These are phyloP conservation scores for Eimeria brunetti DNA, from an alignment of 169 alveolate species.

Conservation along the genomic window DNA sequence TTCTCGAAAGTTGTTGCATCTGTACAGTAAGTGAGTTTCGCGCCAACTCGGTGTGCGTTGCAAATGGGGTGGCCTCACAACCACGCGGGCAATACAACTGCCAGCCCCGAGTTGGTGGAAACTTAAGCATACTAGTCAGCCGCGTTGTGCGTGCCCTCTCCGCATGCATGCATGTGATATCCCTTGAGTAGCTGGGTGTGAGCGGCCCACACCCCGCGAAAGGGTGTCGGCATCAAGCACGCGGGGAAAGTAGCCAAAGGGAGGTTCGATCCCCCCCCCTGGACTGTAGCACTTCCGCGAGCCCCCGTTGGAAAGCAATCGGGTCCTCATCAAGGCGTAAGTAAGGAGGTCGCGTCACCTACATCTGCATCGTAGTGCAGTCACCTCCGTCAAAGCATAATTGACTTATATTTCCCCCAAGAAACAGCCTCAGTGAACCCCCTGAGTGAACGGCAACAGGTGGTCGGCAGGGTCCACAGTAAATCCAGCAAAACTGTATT, in stretches of 20 bases:
- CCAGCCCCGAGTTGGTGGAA: neutral
- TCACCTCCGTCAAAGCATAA: neutral
- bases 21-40: conserved; percentile 13
- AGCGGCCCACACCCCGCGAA: too few species aligned
- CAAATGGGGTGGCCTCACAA: neutral
- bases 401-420: neutral
- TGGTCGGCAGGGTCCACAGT: neutral
- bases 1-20: neutral
- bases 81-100: neutral
- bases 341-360: neutral
- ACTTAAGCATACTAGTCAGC: neutral
- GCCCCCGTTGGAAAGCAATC: neutral
- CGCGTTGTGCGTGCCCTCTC: neutral
- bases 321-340: neutral
- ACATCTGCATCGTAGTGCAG: neutral
- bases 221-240: neutral
- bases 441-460: neutral
- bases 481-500: neutral
- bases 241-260: neutral
- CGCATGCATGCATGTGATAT: too few species aligned
- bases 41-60: neutral
- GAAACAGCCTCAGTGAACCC: neutral
- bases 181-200: too few species aligned
- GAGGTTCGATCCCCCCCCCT: neutral
- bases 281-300: neutral